These are phyloP conservation scores for Diaporthe destruens DNA, from an alignment of 2,329 filamentous ascomycete genomes.

Conservation along the genomic window DNA sequence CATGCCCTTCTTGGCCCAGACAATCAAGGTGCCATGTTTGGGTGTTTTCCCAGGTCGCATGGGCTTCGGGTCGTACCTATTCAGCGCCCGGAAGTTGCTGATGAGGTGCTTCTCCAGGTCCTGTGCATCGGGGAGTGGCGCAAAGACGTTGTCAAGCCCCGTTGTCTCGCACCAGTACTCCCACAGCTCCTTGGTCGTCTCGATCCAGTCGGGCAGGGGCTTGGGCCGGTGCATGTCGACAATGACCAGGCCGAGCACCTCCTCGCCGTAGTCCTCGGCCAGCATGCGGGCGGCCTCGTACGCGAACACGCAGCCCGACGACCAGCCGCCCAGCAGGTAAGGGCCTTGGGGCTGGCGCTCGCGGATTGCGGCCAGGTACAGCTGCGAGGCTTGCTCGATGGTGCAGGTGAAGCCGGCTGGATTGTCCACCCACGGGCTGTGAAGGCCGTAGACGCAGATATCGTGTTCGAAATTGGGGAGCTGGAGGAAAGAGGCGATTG, in stretches of 20 bases:
- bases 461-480: slow-evolving; percentile 49
- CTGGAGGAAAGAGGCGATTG: slow-evolving; percentile 65
- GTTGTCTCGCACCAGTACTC: no score
- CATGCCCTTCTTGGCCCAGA: no score
- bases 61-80: no score
- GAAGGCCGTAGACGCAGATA: slow-evolving; percentile 60
- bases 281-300: slow-evolving; percentile 57
- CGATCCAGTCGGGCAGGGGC: no score
- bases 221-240: slow-evolving; percentile 15
- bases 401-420: slow-evolving; percentile 62
- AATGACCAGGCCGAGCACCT: not conserved
- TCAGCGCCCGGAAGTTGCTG: no score
- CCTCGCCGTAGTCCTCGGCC: slow-evolving; percentile 1
- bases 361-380: slow-evolving; percentile 68
- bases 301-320: slow-evolving; percentile 68
- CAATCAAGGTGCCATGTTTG: no score
- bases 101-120: no score
- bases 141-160: no score
- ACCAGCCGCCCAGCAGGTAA: slow-evolving; percentile 70
- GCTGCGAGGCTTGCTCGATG: slow-evolving; percentile 64
- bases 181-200: no score
- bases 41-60: no score
- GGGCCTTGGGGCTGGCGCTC: slow-evolving; percentile 67
- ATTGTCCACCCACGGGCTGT: slow-evolving; percentile 72
- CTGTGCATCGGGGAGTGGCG: no score